Evolutionary conservation across 2,329 filamentous ascomycete genomes (phyloP).

Genomic region (Colletotrichum filicis): DNA sequence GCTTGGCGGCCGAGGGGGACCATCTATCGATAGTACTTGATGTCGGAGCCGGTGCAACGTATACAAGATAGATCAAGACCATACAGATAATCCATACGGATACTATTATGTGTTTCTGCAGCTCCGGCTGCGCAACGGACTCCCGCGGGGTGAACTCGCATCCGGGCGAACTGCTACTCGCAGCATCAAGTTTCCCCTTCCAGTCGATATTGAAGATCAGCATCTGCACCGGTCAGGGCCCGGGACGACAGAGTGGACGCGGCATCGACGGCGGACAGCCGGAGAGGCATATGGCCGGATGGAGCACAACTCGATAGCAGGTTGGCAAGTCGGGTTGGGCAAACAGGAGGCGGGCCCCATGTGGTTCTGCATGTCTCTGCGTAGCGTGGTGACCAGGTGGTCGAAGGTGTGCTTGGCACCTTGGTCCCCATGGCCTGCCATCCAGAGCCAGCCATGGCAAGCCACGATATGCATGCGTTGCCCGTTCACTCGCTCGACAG

Average conservation of each 20-base stretch:
- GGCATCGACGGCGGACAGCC: conserved; percentile 27
- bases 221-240: conserved; percentile 15
- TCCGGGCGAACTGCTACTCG: conserved; percentile 5
- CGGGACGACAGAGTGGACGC: conserved; percentile 11
- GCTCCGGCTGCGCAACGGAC: conserved; percentile 6
- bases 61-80: conserved; percentile 13
- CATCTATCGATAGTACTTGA: conserved; percentile 9
- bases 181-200: background rate
- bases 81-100: background rate
- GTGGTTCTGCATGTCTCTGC: conserved; percentile 33
- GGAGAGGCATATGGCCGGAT: conserved; percentile 18
- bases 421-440: conserved; percentile 17
- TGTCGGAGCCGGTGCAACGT: conserved; percentile 11
- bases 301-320: background rate
- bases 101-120: conserved; percentile 12
- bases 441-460: conserved; percentile 30
- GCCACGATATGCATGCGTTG: conserved; percentile 40
- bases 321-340: conserved; percentile 29
- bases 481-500: conserved; percentile 46
- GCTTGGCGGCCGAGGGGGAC: conserved; percentile 16
- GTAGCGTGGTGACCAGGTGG: conserved; percentile 37
- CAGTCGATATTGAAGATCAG: conserved; percentile 20
- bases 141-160: conserved; percentile 13
- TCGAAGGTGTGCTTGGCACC: conserved; percentile 37
- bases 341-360: conserved; percentile 16